phyloP scores from a whole-genome alignment of 2,329 filamentous ascomycete species.

The Rugonectria rugulosa region DNA sequence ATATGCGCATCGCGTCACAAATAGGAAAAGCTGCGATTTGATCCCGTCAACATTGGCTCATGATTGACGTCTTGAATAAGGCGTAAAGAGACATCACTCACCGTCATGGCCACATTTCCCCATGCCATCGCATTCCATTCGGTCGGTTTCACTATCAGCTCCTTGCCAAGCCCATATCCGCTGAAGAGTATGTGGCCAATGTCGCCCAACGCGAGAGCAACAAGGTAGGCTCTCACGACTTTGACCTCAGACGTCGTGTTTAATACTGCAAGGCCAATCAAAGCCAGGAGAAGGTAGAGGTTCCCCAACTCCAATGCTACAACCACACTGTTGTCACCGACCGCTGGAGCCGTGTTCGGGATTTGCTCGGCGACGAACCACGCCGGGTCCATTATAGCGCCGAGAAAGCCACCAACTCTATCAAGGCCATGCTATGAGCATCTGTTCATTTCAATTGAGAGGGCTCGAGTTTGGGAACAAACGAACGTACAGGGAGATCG shows the following conservation, averaged over 20 bases:
- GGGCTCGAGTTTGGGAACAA: slow-evolving; percentile 15
- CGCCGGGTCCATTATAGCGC: slow-evolving; percentile 61
- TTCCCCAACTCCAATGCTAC: slow-evolving; percentile 75
- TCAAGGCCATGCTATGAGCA: not conserved
- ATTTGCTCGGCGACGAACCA: slow-evolving; percentile 72
- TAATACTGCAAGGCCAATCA: slow-evolving; percentile 70
- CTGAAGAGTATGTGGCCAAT: slow-evolving; percentile 72
- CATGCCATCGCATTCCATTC: slow-evolving; percentile 76
- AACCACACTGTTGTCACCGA: slow-evolving; percentile 58
- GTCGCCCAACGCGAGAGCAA: slow-evolving; percentile 71
- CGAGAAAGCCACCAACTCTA: slow-evolving; percentile 67
- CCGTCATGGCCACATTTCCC: slow-evolving; percentile 75
- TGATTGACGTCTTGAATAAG: not conserved
- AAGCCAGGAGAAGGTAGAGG: slow-evolving; percentile 69
- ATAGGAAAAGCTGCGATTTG: slow-evolving; percentile 47
- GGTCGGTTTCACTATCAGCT: slow-evolving; percentile 58
- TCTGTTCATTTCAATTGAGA: not conserved
- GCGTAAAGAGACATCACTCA: slow-evolving; percentile 43
- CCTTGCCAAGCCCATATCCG: slow-evolving; percentile 63
- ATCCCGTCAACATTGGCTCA: not conserved
- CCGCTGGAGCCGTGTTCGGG: slow-evolving; percentile 45
- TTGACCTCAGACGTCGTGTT: slow-evolving; percentile 69
- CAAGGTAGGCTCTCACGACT: slow-evolving; percentile 72
- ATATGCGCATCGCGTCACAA: slow-evolving; percentile 63
- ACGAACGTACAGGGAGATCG: slow-evolving; percentile 67